Base-by-base conservation (phyloP, 371 early-diverging fungal species). In the Mucor lusitanicus region DNA sequence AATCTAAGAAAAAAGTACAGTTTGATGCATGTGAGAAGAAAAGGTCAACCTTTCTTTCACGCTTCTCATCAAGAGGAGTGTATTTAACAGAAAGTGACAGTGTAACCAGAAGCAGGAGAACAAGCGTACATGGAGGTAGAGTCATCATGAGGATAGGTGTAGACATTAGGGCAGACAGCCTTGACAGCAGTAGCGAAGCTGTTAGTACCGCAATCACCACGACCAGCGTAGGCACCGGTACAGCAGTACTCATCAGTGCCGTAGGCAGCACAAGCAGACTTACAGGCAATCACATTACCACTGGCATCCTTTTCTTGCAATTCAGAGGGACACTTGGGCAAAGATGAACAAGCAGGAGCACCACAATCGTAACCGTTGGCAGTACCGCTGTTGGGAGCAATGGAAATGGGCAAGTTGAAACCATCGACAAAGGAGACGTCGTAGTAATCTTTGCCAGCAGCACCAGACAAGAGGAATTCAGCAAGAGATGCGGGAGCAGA, bases 351-450 rank as follows among this genome's bases (percentile, higher is more conserved):
- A 21, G 50, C 63, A 28, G 78, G 76, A 23, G 66, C 44, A 50
- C 81, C 81, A 54, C 81, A 81, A 27, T 64, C 68, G 42, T 73
- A 68, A 48, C 71, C 72, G 39, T 65, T 46, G 6, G 61, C 63
- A 27, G 56, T 21, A 30, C 63, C 70, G 21, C 68, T 67, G 40
- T 76, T 70, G 13, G 80, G 77, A 19, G 59, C 23, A 23, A 80
- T 72, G 55, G 50, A 28, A 13, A 80, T 30, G 3, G 80, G 80
- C 15, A 80, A 56, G 23, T 80, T 80, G 64, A 64, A 75, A 8
- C 80, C 80, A 48, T 80, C 80, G 6, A 80, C 80, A 62, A 77
- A 73, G 3, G 74, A 73, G 11, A 80, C 50, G 56, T 80, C 80
- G 46, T 80, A 80, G 35, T 62, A 77, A 23, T 77, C 77, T 23